Evolutionary conservation across 2,329 filamentous ascomycete genomes (phyloP).

Genomic region (Monosporascus sp.): DNA sequence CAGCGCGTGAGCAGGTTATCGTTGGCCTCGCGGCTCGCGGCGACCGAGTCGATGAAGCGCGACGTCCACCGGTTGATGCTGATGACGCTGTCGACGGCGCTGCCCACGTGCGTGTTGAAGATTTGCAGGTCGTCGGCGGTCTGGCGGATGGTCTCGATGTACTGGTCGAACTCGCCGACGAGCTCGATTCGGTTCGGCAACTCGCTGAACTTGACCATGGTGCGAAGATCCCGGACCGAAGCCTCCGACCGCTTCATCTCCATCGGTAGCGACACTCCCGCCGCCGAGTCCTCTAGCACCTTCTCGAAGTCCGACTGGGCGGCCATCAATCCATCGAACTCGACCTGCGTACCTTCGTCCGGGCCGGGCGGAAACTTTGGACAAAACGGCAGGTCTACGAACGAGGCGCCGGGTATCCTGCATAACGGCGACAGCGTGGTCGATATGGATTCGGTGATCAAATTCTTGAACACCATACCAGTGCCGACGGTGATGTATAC

Average conservation of each 20-base stretch:
- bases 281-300: constrained; percentile 62
- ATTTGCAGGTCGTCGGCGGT: constrained; percentile 63
- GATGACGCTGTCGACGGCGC: constrained; percentile 69
- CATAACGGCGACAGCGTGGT: constrained; percentile 65
- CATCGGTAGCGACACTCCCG: constrained; percentile 62
- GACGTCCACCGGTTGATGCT: constrained; percentile 72
- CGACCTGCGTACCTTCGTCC: constrained; percentile 32
- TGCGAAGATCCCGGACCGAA: constrained; percentile 68
- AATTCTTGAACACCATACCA: constrained; percentile 55
- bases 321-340: constrained; percentile 71
- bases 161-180: constrained; percentile 69
- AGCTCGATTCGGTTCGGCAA: constrained; percentile 66
- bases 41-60: constrained; percentile 60
- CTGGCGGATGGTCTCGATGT: constrained; percentile 62
- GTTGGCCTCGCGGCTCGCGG: constrained; percentile 27
- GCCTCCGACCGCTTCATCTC: constrained; percentile 76
- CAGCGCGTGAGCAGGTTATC: constrained; percentile 32
- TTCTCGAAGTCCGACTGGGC: constrained; percentile 73
- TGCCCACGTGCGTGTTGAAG: constrained; percentile 73
- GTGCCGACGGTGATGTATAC: constrained; percentile 56
- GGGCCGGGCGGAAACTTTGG: constrained; percentile 21
- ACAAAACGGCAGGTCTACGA: constrained; percentile 62
- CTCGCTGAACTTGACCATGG: constrained; percentile 64
- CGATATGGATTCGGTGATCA: constrained; percentile 56
- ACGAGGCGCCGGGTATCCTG: constrained; percentile 58